Percentiles rank a stretch among this genome's conserved stretches.
Conservation (phyloP, 257 asterid genomes). For the Coffea canephora region DNA sequence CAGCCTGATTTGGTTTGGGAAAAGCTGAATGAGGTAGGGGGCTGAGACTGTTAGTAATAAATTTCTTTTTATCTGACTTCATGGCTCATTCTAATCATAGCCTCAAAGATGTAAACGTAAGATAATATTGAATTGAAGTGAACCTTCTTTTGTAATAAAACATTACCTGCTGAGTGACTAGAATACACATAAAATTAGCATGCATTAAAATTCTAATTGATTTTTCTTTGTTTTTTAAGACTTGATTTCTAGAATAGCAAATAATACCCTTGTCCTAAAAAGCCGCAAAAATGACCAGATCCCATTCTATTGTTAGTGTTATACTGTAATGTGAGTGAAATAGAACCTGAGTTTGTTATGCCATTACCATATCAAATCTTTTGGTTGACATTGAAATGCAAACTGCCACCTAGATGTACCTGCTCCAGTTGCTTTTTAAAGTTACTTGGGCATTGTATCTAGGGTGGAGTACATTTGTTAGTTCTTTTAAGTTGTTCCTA, state of each 20-base stretch:
- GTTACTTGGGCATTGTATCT: neutral
- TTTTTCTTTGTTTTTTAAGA: neutral
- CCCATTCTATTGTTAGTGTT: neutral
- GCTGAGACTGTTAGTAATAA: neutral
- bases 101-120: neutral
- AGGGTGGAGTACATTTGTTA: neutral
- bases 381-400: neutral
- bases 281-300: neutral
- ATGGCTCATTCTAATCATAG: neutral
- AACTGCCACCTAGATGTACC: neutral
- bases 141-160: neutral
- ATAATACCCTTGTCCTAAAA: neutral
- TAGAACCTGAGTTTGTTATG: neutral
- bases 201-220: neutral
- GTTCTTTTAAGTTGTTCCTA: neutral
- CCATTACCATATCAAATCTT: neutral
- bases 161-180: neutral
- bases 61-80: neutral
- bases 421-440: neutral
- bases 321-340: neutral
- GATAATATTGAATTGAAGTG: neutral
- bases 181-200: neutral
- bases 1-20: constrained; percentile 97
- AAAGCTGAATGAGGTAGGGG: constrained; percentile 87
- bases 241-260: neutral